Evolutionary conservation across 2,329 filamentous ascomycete genomes (phyloP).

Genomic region (Alternaria brassicicola): DNA sequence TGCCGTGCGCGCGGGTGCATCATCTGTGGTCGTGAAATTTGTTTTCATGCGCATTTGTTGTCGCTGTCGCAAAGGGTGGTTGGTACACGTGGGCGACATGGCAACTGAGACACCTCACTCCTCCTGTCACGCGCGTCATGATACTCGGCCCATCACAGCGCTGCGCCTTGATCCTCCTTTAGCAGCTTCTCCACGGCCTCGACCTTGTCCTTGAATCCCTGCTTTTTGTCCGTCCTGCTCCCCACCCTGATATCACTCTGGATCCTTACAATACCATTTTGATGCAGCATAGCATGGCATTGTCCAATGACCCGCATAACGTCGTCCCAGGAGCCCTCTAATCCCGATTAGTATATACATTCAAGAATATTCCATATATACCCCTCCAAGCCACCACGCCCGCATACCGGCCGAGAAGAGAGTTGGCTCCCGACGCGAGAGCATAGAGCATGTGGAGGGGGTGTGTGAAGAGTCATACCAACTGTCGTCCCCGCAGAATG

Average conservation of each 20-base stretch:
- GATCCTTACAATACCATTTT: constrained; percentile 62
- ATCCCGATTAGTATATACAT: constrained; percentile 9
- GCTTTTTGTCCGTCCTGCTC: constrained; percentile 83
- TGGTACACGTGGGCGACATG: constrained; percentile 10
- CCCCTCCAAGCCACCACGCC: constrained; percentile 7
- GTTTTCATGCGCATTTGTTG: constrained; percentile 8
- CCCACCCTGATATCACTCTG: constrained; percentile 90
- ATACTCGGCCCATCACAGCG: not conserved
- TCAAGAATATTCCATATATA: constrained; percentile 1
- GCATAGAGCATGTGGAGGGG: not conserved
- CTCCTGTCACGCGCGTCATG: constrained; percentile 4
- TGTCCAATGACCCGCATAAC: constrained; percentile 67
- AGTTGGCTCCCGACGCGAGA: constrained; percentile 2
- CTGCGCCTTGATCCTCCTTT: constrained; percentile 35
- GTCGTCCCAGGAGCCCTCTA: constrained; percentile 90
- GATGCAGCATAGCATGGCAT: constrained; percentile 48
- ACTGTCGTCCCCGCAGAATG: constrained; percentile 93
- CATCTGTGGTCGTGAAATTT: constrained; percentile 8
- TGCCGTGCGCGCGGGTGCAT: constrained; percentile 3
- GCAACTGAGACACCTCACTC: constrained; percentile 17
- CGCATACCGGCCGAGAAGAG: constrained; percentile 13
- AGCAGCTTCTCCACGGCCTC: constrained; percentile 62
- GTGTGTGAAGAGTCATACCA: constrained; percentile 60
- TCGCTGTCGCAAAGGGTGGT: not conserved
- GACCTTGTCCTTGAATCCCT: constrained; percentile 82